phyloP scores from a whole-genome alignment of 1,284 basidiomycete species.

The Anthracocystis panici-leucophaei region DNA sequence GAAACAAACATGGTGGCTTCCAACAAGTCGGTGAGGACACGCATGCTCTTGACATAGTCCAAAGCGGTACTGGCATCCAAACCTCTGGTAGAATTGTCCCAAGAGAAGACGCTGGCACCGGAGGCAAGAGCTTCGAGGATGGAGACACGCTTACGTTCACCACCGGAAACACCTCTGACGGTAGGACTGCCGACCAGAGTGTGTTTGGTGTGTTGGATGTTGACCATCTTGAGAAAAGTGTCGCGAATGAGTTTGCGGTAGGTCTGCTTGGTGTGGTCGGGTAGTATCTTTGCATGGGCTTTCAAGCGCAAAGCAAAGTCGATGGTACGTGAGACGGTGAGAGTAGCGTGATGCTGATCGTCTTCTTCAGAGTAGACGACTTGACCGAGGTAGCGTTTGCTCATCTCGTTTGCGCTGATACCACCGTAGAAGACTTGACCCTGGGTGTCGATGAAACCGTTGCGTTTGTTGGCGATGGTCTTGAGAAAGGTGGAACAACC shows the following conservation, averaged over 20 bases:
- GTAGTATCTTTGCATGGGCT: slow-evolving; percentile 66
- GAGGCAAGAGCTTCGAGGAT: slow-evolving; percentile 77
- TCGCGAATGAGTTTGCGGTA: slow-evolving; percentile 74
- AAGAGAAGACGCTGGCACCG: slow-evolving; percentile 75
- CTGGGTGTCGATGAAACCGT: slow-evolving; percentile 74
- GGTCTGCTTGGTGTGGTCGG: slow-evolving; percentile 71
- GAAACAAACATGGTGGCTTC: slow-evolving; percentile 82
- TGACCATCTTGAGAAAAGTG: slow-evolving; percentile 77
- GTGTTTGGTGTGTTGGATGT: slow-evolving; percentile 79
- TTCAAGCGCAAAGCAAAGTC: slow-evolving; percentile 61
- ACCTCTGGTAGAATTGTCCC: slow-evolving; percentile 80
- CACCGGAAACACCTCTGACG: slow-evolving; percentile 81
- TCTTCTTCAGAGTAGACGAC: slow-evolving; percentile 82
- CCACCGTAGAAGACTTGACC: slow-evolving; percentile 79
- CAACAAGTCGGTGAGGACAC: slow-evolving; percentile 81
- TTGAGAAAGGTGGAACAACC: slow-evolving; percentile 83
- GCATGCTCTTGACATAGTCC: slow-evolving; percentile 80
- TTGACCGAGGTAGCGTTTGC: slow-evolving; percentile 77
- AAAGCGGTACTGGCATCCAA: slow-evolving; percentile 87
- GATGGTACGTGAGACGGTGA: slow-evolving; percentile 74
- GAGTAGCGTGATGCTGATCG: slow-evolving; percentile 81
- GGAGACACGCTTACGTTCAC: slow-evolving; percentile 76
- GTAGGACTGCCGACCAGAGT: slow-evolving; percentile 79
- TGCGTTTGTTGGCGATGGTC: slow-evolving; percentile 77
- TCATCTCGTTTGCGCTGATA: slow-evolving; percentile 73